Evolutionary conservation across 768 basidiomycete species (phyloP).

Genomic region (button mushroom (Agaricus bisporus)): DNA sequence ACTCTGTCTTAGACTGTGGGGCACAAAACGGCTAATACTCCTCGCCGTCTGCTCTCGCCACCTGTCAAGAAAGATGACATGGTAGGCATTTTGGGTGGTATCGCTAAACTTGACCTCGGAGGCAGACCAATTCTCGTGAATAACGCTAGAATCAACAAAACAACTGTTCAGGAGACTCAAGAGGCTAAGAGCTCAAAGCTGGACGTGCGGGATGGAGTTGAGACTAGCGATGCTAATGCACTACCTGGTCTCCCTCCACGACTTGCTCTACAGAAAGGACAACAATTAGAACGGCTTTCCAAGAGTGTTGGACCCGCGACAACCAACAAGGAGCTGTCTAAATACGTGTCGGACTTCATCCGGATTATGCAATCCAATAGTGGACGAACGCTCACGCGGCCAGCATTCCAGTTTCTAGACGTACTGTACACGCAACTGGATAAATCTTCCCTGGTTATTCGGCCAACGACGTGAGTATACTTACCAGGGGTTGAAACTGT

Average conservation of each 20-base stretch:
- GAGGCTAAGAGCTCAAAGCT: constrained; percentile 17
- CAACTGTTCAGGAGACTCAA: constrained; percentile 24
- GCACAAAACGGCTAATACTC: constrained; percentile 29
- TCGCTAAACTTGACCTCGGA: constrained; percentile 55
- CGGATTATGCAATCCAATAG: constrained; percentile 57
- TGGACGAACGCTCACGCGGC: constrained; percentile 61
- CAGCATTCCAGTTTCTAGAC: constrained; percentile 67
- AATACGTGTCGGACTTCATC: constrained; percentile 54
- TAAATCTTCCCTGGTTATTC: constrained; percentile 55
- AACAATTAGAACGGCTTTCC: constrained; percentile 43
- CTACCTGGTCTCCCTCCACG: constrained; percentile 22
- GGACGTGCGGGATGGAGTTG: constrained; percentile 29
- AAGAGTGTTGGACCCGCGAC: constrained; percentile 35
- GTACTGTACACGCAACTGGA: constrained; percentile 64
- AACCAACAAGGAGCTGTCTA: constrained; percentile 50
- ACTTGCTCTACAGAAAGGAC: constrained; percentile 42
- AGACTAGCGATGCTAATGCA: constrained; percentile 37
- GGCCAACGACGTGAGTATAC: constrained; percentile 44
- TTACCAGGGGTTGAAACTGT: constrained; percentile 1
- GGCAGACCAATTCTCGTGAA: constrained; percentile 45
- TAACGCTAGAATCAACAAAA: constrained; percentile 40
- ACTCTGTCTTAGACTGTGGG: constrained; percentile 12
- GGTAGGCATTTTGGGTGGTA: constrained; percentile 49
- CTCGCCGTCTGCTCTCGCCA: constrained; percentile 29
- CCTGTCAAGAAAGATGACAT: constrained; percentile 36